Evolutionary conservation across 768 basidiomycete genomes (phyloP), one percentile per base, ranked within the genome.

Genomic region (Russula olivacea): DNA sequence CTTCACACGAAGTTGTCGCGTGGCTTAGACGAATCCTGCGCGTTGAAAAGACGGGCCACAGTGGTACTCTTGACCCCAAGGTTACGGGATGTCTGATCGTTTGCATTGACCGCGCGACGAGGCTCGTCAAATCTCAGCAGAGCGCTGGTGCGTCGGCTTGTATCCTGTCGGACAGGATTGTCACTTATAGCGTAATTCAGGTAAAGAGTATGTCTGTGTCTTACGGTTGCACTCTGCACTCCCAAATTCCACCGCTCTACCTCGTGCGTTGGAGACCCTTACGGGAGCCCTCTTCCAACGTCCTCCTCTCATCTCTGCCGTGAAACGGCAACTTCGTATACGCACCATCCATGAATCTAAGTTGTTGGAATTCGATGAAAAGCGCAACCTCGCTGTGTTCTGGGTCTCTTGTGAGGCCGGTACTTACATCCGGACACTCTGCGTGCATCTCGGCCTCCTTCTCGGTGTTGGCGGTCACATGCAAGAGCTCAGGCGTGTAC

Each of bases 351-450:
- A 99, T 74, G 89, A 96, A 72, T 95, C 93, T 52, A 97, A 91
- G 68, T 80, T 99, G 19, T 81, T 97, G 68, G 97, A 99, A 75
- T 98, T 93, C 69, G 97, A 99, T 74, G 94, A 98, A 72, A 91
- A 97, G 73, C 86, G 97, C 56, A 95, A 97, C 71, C 83, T 99
- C 58, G 93, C 84, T 45, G 95, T 99, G 21, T 99, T 98, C 79
- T 96, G 93, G 93, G 97, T 98, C 25, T 93, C 91, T 23, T 99
- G 97, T 73, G 97, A 99, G 74, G 97, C 97, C 41, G 97, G 97
- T 63, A 92, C 90, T n/a, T 91, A 91, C 68, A 91, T 91, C 68
- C 89, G 97, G 73, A 99, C 97, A 1, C 81, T 99, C 50, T 99
- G 97, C 74, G 97, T 99, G 15, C 97, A 99, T 76, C 78, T 99